Base-by-base conservation (phyloP, 768 basidiomycete species). In the Pleurotus salmoneostramineus region DNA sequence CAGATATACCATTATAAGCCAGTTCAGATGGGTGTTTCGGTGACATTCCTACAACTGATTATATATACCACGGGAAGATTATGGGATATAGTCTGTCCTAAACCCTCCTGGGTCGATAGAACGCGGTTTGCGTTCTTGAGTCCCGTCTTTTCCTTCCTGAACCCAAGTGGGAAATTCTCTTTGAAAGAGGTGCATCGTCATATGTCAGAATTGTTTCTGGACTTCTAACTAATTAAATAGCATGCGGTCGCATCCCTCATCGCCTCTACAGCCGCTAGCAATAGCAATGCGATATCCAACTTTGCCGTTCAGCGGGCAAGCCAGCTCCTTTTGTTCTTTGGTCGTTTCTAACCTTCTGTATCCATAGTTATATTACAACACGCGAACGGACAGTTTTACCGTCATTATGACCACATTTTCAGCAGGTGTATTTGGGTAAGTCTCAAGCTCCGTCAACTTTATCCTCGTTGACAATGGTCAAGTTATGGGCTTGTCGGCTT, bases 1-100 rank as follows among this genome's bases (percentile, higher is more conserved):
- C 47, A 85, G 83, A 83, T 86, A 36, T 85, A 84, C 64, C 55
- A 75, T 6, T 85, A 83, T 68, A 86, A 87, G 64, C 85, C 85
- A 0, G 67, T 83, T 3, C 73, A 79, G 58, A 73, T 77, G 60
- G 49, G 66, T 0, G 80, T 85, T 14, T 83, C 81, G 3, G 75
- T 80, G 0, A 81, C 85, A 6, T 87, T 86, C 69, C 66, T 85
- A 14, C 70, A 84, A 8, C 71, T 87, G 45, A 63, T 84, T 45
- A 77, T 76, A 21, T 85, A 83, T 64, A 72, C 76, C 5, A 60
- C 75, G 15, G 84, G 83, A 0, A 70, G 71, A 44, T 68, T 71
- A 3, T 86, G 82, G 83, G 77, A 80, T 1, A 69, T 64, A 6
- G 67, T 82, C 62, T 58, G 82, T 5, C 82, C 81, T 1, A 69